Conservation (phyloP, 176 grass and related monocot species). For the Miscanthus lutarioriparius region DNA sequence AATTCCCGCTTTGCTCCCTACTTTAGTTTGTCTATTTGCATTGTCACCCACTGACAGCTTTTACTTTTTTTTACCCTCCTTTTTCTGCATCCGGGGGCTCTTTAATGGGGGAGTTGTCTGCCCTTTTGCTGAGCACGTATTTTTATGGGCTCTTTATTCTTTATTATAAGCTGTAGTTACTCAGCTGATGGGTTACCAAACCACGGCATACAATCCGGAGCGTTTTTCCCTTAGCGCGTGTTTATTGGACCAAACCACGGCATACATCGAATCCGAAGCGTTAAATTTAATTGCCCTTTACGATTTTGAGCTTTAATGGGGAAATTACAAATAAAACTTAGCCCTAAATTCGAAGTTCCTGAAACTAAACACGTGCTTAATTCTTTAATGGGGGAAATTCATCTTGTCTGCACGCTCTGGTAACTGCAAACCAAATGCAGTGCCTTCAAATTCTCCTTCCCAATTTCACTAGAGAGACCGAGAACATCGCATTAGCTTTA, state of each 20-base stretch:
- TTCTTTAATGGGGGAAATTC: conserved; percentile 17
- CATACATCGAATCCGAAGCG: too few species aligned
- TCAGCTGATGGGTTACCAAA: background rate
- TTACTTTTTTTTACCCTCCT: conserved; percentile 37
- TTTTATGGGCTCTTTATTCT: conserved; percentile 35
- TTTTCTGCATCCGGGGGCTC: conserved; percentile 1
- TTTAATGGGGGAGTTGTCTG: background rate
- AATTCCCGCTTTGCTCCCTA: background rate
- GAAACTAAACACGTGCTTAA: too few species aligned
- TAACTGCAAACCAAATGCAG: conserved; percentile 24
- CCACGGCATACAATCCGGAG: background rate
- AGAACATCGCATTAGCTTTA: background rate
- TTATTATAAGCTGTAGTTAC: conserved; percentile 16
- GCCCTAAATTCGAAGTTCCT: too few species aligned
- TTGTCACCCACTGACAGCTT: background rate
- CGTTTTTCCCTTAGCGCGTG: conserved; percentile 16
- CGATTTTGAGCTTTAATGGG: too few species aligned
- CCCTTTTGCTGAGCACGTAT: conserved; percentile 24
- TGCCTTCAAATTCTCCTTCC: conserved; percentile 14
- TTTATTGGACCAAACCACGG: too few species aligned
- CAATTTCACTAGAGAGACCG: background rate
- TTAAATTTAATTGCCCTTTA: too few species aligned
- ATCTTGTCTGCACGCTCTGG: background rate
- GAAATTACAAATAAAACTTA: too few species aligned
- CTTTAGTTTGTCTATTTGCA: background rate